These are phyloP conservation scores for Shiraia sp. DNA, from an alignment of 2,329 filamentous ascomycete species.

Conservation along the genomic window DNA sequence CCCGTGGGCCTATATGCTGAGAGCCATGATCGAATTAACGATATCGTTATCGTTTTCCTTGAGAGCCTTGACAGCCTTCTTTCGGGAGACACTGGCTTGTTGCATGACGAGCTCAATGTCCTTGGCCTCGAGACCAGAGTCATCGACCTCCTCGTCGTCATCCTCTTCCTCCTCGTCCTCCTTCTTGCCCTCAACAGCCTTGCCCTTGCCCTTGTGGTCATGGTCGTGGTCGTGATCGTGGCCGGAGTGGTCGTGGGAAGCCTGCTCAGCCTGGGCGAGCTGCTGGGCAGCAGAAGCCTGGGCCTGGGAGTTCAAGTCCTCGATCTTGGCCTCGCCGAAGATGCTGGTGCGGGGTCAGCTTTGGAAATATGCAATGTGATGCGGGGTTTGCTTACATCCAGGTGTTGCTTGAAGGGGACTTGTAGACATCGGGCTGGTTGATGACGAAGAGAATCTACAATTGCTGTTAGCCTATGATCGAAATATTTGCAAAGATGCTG, in stretches of 20 bases:
- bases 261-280: slow-evolving; percentile 74
- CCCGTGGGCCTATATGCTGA: slow-evolving; percentile 58
- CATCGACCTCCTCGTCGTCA: slow-evolving; percentile 93
- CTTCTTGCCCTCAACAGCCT: slow-evolving; percentile 65
- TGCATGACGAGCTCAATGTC: slow-evolving; percentile 99
- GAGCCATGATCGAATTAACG: slow-evolving; percentile 99
- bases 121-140: slow-evolving; percentile 93
- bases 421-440: slow-evolving; percentile 99
- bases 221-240: slow-evolving; percentile 71
- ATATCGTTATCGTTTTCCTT: slow-evolving; percentile 99
- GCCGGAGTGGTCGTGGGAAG: slow-evolving; percentile 70
- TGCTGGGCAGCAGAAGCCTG: slow-evolving; percentile 95
- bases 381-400: slow-evolving; percentile 79
- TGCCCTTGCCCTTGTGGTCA: slow-evolving; percentile 69
- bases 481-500: slow-evolving; percentile 5
- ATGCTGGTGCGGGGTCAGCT: slow-evolving; percentile 64
- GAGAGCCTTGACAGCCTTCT: slow-evolving; percentile 98
- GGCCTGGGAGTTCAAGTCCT: slow-evolving; percentile 98
- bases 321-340: slow-evolving; percentile 99
- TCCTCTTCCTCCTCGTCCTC: slow-evolving; percentile 72
- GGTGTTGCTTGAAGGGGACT: slow-evolving; percentile 98
- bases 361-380: slow-evolving; percentile 10
- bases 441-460: slow-evolving; percentile 96
- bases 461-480: slow-evolving; percentile 20
- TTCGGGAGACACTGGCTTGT: slow-evolving; percentile 93